Evolutionary conservation across 768 basidiomycete species (phyloP).

Genomic region (Pisolithus marmoratus): DNA sequence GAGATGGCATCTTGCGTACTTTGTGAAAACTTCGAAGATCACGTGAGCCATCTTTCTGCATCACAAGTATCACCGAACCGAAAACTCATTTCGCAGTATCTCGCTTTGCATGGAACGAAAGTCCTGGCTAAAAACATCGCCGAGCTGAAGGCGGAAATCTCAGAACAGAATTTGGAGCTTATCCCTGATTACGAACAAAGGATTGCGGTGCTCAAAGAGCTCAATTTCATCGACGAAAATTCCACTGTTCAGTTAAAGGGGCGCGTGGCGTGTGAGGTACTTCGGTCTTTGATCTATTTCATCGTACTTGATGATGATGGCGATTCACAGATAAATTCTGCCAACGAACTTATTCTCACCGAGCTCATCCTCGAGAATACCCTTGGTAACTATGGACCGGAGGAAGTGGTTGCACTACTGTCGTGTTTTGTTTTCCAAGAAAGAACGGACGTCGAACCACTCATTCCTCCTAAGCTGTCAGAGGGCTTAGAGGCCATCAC

Average conservation of each 20-base stretch:
- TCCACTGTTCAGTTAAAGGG: slow-evolving; percentile 95
- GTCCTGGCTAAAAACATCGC: slow-evolving; percentile 70
- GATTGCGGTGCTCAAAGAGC: slow-evolving; percentile 81
- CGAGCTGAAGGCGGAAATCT: slow-evolving; percentile 75
- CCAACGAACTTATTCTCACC: slow-evolving; percentile 93
- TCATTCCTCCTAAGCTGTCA: slow-evolving; percentile 72
- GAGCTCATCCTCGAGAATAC: slow-evolving; percentile 97
- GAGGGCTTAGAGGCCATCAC: slow-evolving; percentile 76
- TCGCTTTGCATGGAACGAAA: slow-evolving; percentile 67
- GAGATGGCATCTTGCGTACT: slow-evolving; percentile 41
- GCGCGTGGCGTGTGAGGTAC: slow-evolving; percentile 94
- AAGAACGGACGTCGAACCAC: slow-evolving; percentile 87
- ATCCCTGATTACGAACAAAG: slow-evolving; percentile 97
- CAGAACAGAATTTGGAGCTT: slow-evolving; percentile 94
- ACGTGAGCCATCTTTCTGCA: slow-evolving; percentile 47
- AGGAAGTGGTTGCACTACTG: slow-evolving; percentile 92
- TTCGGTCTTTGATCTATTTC: slow-evolving; percentile 2
- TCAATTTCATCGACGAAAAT: slow-evolving; percentile 93
- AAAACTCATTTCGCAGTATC: slow-evolving; percentile 54
- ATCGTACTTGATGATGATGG: background rate
- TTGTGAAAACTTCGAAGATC: slow-evolving; percentile 66
- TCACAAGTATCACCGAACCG: slow-evolving; percentile 3
- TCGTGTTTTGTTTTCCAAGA: slow-evolving; percentile 99
- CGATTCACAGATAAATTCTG: slow-evolving; percentile 82
- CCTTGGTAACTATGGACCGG: slow-evolving; percentile 83